Evolutionary conservation across 179 eudicot species (phyloP), one percentile per base, ranked within the genome.

Genomic region (Dionaea muscipula): DNA sequence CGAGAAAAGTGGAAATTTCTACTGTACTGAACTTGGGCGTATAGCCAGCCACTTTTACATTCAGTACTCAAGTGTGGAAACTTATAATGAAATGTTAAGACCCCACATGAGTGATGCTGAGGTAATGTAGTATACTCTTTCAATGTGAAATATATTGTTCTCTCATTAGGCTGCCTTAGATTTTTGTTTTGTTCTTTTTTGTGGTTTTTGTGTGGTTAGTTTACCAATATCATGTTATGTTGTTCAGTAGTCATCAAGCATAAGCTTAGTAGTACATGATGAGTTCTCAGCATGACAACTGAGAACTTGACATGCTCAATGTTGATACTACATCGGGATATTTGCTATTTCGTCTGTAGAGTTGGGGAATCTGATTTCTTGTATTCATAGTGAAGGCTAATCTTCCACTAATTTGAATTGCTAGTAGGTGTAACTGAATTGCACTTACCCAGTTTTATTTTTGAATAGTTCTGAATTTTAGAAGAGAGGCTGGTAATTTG

Each of bases 31-130:
- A 75, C 96, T 93, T 70, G 99, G 99, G 63, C 96, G 99, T 52
- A 93, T 93, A 64, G 99, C 99, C 35, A 93, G 99, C 66, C 99
- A 93, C 75, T 93, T 88, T 60, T 93, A 93, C 63, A 93, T 93
- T 67, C 99, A 79, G 1, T 93, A 93, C 75, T 85, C 96, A 60
- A 93, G 99, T 75, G 99, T 93, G 47, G 96, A 93, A 74, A 93
- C 94, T 39, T 93, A 93, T 71, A 93, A 93, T 72, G 99, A 93
- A 69, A 76, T 88, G 96, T 69, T 93, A 63, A 82, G 70, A 65
- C 87, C 94, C 22, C 94, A 88, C 66, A 93, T 93, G 99, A 93
- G 81, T 63, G 99, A 93, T 62, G 81, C 83, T 61, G 96, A 93
- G 86, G 97, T 89, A 72, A 63, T n/a, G 27, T 20, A 44, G 8